These are phyloP conservation scores for Penicillium mononematosum DNA, from an alignment of 495 filamentous ascomycete genomes.

Conservation along the genomic window DNA sequence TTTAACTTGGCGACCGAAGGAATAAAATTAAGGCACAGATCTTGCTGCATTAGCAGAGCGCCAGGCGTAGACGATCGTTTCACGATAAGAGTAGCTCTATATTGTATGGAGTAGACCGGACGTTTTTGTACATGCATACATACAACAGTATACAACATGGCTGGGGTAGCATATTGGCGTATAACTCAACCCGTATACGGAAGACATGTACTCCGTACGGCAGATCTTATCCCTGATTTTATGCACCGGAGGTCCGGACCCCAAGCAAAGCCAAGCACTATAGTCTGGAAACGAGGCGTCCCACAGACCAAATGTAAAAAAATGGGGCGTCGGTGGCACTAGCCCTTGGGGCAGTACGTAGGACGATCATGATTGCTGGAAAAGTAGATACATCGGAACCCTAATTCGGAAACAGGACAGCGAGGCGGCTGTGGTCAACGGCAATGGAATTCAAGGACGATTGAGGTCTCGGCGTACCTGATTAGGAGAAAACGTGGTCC, in stretches of 20 bases:
- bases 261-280: conserved; percentile 34
- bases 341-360: neutral
- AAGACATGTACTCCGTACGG: neutral
- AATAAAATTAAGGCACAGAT: neutral
- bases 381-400: conserved; percentile 1
- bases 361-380: neutral
- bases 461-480: conserved; percentile 11
- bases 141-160: neutral
- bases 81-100: neutral
- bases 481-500: conserved; percentile 27
- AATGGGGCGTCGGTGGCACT: conserved; percentile 11
- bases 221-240: conserved; percentile 5
- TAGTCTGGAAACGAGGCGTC: conserved; percentile 24
- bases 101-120: neutral
- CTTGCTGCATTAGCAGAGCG: neutral
- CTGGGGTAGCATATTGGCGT: neutral
- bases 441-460: neutral
- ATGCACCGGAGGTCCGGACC: conserved; percentile 20
- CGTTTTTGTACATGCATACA: neutral
- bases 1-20: neutral
- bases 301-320: conserved; percentile 24
- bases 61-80: conserved; percentile 3
- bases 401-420: neutral
- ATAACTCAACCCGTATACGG: neutral
- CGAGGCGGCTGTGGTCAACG: neutral